Percentiles rank a stretch among this genome's conserved stretches.
Conservation (phyloP, 305 asterid species). For the Galium porrigens region DNA sequence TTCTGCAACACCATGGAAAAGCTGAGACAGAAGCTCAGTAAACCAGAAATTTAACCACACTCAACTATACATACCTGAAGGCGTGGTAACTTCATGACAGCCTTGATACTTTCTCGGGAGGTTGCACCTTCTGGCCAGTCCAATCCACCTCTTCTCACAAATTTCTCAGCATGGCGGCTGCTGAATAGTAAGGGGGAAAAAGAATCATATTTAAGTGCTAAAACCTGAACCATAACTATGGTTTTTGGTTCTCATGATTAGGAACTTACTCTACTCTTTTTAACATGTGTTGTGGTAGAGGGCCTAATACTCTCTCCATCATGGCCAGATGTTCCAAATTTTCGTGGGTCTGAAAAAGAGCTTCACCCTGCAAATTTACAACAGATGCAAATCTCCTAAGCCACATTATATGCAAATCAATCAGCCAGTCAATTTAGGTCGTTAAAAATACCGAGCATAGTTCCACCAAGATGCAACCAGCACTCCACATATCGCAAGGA, state of each 20-base stretch:
- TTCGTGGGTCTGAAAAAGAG: slow-evolving; percentile 44
- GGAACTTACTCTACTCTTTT: slow-evolving; percentile 34
- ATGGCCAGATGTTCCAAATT: slow-evolving; percentile 43
- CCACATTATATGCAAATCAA: slow-evolving; percentile 11
- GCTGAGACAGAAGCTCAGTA: not conserved
- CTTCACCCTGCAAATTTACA: slow-evolving; percentile 32
- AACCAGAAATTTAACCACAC: not conserved
- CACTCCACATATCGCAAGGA: slow-evolving; percentile 45
- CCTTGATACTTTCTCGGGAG: slow-evolving; percentile 34
- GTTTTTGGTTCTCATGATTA: slow-evolving; percentile 5
- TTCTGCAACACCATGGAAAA: slow-evolving; percentile 18
- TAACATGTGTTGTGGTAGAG: slow-evolving; percentile 31
- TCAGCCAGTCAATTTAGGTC: slow-evolving; percentile 13
- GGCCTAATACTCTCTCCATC: slow-evolving; percentile 47
- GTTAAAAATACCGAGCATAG: slow-evolving; percentile 33
- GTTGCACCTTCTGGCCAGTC: slow-evolving; percentile 48
- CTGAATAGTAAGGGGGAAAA: slow-evolving; percentile 12
- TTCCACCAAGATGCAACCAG: slow-evolving; percentile 43
- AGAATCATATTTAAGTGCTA: not conserved
- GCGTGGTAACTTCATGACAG: slow-evolving; percentile 36
- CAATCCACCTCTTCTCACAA: slow-evolving; percentile 35
- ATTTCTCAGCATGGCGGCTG: slow-evolving; percentile 43
- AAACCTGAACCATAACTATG: not conserved
- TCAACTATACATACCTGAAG: slow-evolving; percentile 28
- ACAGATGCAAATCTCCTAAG: slow-evolving; percentile 10